Evolutionary conservation across 495 filamentous ascomycete genomes (phyloP).

Genomic region (Xylaria curta): DNA sequence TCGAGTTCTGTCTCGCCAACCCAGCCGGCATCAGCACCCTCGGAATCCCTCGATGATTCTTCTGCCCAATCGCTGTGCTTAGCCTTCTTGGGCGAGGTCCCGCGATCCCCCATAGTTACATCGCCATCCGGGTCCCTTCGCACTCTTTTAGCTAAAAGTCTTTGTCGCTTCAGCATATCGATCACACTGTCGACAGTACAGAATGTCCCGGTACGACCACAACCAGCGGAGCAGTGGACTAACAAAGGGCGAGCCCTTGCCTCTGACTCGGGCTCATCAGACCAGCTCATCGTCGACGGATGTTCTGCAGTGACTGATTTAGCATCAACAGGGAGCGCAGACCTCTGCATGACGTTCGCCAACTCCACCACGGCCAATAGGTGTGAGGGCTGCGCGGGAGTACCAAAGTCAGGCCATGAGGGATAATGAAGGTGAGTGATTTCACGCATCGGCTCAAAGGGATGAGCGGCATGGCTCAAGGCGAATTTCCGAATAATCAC

Average conservation of each 20-base stretch:
- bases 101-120: conserved; percentile 44
- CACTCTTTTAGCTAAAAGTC: conserved; percentile 44
- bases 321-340: conserved; percentile 46
- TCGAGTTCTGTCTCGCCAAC: conserved; percentile 67
- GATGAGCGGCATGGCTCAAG: conserved; percentile 74
- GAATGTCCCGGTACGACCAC: conserved; percentile 93
- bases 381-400: conserved; percentile 86
- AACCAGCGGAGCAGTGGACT: conserved; percentile 95
- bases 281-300: conserved; percentile 42
- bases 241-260: conserved; percentile 71
- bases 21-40: conserved; percentile 49
- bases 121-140: conserved; percentile 50
- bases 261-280: conserved; percentile 61
- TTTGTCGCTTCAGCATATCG: conserved; percentile 88
- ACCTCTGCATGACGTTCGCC: conserved; percentile 68
- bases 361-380: conserved; percentile 87
- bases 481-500: conserved; percentile 89
- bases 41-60: conserved; percentile 6
- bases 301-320: conserved; percentile 39
- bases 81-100: conserved; percentile 8
- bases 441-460: conserved; percentile 87
- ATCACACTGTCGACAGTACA: conserved; percentile 95
- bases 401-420: conserved; percentile 95
- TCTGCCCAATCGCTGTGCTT: conserved; percentile 21
- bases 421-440: conserved; percentile 95